A percentile compares a stretch with the other conserved stretches of the same genome.
These are phyloP conservation scores for Posidonia australis DNA, from an alignment of 106 monocot species.

Conservation along the genomic window DNA sequence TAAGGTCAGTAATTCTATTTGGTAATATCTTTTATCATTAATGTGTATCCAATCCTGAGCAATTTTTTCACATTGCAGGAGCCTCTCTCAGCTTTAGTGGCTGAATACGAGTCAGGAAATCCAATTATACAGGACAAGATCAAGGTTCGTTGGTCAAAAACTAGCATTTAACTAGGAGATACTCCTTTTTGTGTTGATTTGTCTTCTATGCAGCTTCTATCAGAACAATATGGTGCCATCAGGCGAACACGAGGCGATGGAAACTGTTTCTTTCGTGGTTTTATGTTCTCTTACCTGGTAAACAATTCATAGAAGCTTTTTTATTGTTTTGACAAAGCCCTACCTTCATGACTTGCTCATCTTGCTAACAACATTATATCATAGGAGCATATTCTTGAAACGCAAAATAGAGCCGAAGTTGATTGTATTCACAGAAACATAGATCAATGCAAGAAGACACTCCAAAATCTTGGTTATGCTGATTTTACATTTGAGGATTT, in stretches of 20 bases:
- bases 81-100: constrained; percentile 68
- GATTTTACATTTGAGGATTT: constrained; percentile 99
- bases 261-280: constrained; percentile 90
- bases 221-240: constrained; percentile 67
- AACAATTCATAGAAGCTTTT: background rate
- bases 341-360: background rate
- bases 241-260: constrained; percentile 92
- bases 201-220: constrained; percentile 51
- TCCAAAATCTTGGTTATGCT: constrained; percentile 74
- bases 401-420: constrained; percentile 69
- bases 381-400: constrained; percentile 86
- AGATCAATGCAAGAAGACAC: constrained; percentile 68
- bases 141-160: constrained; percentile 41
- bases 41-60: background rate
- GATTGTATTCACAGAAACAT: constrained; percentile 45
- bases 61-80: constrained; percentile 47
- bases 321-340: background rate
- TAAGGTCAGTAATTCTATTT: background rate
- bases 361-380: constrained; percentile 3
- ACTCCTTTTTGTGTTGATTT: background rate
- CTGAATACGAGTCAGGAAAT: constrained; percentile 73
- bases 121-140: constrained; percentile 85
- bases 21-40: background rate
- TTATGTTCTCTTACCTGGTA: constrained; percentile 99
- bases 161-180: background rate